Conservation (phyloP, 345 rosid genomes). For the Durio zibethinus region DNA sequence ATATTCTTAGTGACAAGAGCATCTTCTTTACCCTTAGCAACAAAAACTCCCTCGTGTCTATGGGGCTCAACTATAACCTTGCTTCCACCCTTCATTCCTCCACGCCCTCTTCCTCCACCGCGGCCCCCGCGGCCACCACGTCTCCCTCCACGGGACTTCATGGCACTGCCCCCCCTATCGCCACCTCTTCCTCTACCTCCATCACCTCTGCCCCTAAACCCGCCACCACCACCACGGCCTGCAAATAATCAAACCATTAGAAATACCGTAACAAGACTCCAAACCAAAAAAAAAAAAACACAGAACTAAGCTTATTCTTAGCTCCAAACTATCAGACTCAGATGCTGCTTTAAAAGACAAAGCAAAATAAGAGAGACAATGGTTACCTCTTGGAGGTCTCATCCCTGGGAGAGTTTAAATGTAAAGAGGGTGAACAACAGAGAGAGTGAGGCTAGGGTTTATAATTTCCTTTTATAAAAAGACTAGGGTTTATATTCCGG, state of each 20-base stretch:
- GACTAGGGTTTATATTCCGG: not conserved
- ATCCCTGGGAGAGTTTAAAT: slow-evolving; percentile 3
- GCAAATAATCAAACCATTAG: slow-evolving; percentile 16
- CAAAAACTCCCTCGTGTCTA: slow-evolving; percentile 80
- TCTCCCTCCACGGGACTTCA: slow-evolving; percentile 34
- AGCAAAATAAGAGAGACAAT: not conserved
- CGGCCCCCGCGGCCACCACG: slow-evolving; percentile 39
- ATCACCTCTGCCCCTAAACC: slow-evolving; percentile 26
- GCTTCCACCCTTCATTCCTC: slow-evolving; percentile 92
- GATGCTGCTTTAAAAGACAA: not conserved
- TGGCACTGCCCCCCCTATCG: slow-evolving; percentile 37
- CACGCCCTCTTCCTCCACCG: slow-evolving; percentile 43
- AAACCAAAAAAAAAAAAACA: not conserved
- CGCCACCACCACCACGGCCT: slow-evolving; percentile 50
- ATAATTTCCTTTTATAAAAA: not conserved
- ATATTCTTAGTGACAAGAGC: slow-evolving; percentile 87
- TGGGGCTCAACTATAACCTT: slow-evolving; percentile 83
- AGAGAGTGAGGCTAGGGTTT: slow-evolving; percentile 3
- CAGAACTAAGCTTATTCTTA: not conserved
- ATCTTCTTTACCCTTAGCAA: slow-evolving; percentile 93
- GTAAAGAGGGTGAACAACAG: not conserved
- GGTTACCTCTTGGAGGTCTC: slow-evolving; percentile 47
- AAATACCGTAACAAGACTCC: not conserved
- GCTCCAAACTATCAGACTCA: not conserved
- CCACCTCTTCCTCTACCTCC: slow-evolving; percentile 43